phyloP scores from a whole-genome alignment of 2,329 filamentous ascomycete genomes.

The Colletotrichum cuscutae region DNA sequence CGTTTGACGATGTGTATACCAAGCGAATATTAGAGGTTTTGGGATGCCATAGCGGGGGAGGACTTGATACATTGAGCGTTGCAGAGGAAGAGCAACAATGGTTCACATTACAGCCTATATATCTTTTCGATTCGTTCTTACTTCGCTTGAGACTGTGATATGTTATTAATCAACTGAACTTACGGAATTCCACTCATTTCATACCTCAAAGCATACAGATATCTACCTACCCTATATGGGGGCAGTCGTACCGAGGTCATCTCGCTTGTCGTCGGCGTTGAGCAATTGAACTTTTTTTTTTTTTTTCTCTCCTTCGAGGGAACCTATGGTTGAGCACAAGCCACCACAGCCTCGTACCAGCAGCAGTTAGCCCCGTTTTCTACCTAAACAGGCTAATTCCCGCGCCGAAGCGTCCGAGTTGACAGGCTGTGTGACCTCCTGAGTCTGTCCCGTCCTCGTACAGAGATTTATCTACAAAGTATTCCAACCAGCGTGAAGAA shows the following conservation, averaged over 20 bases:
- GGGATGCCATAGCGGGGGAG: background rate
- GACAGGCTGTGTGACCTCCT: conserved; percentile 5
- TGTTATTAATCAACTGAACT: too few relatives aligned
- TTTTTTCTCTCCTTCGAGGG: background rate
- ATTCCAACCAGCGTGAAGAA: background rate
- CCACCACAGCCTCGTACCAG: conserved; percentile 20
- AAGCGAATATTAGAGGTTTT: background rate
- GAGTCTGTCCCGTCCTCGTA: background rate
- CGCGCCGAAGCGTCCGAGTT: conserved; percentile 14
- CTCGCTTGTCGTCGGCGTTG: conserved; percentile 24
- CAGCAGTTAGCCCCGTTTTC: conserved; percentile 14
- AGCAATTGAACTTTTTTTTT: background rate
- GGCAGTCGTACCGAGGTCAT: background rate
- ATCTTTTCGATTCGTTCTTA: background rate
- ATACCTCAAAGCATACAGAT: background rate
- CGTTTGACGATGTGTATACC: background rate
- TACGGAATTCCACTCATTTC: too few relatives aligned
- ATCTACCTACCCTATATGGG: background rate
- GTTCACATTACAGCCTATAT: background rate
- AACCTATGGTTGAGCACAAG: conserved; percentile 15
- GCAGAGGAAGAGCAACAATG: background rate
- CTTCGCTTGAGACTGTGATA: background rate
- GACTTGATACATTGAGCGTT: background rate
- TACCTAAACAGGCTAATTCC: conserved; percentile 15
- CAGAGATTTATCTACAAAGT: conserved; percentile 25